phyloP scores from a whole-genome alignment of 805 yeast species.

The Yamadazyma philogaea region DNA sequence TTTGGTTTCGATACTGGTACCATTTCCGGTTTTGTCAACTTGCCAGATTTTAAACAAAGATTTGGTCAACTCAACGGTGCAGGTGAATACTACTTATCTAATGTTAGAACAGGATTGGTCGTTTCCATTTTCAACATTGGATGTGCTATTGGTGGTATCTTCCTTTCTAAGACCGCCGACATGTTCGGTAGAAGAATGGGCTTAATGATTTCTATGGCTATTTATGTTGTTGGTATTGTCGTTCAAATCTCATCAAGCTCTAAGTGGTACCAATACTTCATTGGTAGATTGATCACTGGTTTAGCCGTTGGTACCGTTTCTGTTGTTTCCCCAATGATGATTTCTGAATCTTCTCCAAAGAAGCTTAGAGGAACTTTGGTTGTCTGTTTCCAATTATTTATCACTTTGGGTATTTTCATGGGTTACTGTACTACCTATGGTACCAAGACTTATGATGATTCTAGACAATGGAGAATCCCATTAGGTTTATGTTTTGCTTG shows the following conservation, averaged over 20 bases:
- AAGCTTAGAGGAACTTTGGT: slow-evolving; percentile 69
- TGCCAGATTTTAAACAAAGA: slow-evolving; percentile 49
- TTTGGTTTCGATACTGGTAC: slow-evolving; percentile 81
- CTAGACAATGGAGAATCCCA: slow-evolving; percentile 68
- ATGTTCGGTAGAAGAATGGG: slow-evolving; percentile 57
- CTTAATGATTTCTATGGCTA: slow-evolving; percentile 48
- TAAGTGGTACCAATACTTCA: slow-evolving; percentile 61
- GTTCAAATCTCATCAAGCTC: slow-evolving; percentile 55
- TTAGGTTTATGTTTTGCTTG: slow-evolving; percentile 52
- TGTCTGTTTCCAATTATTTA: slow-evolving; percentile 64
- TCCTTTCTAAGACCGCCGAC: slow-evolving; percentile 57
- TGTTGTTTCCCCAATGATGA: slow-evolving; percentile 63
- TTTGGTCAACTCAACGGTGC: slow-evolving; percentile 45
- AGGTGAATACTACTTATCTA: slow-evolving; percentile 41
- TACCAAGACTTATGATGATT: slow-evolving; percentile 49
- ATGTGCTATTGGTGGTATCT: slow-evolving; percentile 68
- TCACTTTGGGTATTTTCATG: slow-evolving; percentile 66
- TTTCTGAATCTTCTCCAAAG: slow-evolving; percentile 69
- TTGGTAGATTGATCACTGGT: slow-evolving; percentile 69
- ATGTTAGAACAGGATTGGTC: slow-evolving; percentile 49
- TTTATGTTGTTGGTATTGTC: slow-evolving; percentile 59
- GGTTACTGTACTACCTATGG: slow-evolving; percentile 68
- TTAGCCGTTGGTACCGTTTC: slow-evolving; percentile 72
- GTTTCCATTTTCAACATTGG: slow-evolving; percentile 62
- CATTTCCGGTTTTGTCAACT: slow-evolving; percentile 65